Evolutionary conservation across 345 rosid genomes (phyloP), one percentile per base, ranked within the genome.

Genomic region (Raphanus raphanistrum): DNA sequence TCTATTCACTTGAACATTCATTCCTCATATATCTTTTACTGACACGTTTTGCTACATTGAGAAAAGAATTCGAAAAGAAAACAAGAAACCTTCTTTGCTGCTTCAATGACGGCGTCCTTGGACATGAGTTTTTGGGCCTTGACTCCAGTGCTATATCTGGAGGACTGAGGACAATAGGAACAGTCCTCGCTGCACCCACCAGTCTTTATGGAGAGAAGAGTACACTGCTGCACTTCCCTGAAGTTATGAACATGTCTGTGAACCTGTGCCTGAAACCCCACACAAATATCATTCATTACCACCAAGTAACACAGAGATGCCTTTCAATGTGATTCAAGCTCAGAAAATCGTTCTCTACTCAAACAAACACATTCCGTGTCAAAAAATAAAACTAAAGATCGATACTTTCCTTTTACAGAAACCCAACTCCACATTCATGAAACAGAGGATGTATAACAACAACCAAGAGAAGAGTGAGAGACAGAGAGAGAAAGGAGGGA

Each of bases 151-250:
- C 75, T 70, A 76, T 90, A 91, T 66, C 97, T 83, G 1, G 99
- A 95, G 17, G 99, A 95, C 71, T 95, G 99, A 64, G 99, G 99
- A 78, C 99, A 92, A 74, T 95, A 95, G 0, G 99, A 91, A 81
- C 99, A 95, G 83, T 95, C 99, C 82, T 95, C 99, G 67, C 94
- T 88, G 70, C 99, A 95, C 4, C 98, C 99, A 81, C 98, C 99
- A 13, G 99, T 95, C 92, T 95, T 95, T 43, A 95, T 90, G 8
- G 98, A 95, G 48, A 92, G 96, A 7, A 95, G 92, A 59, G 99
- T 95, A 81, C 99, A 95, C 74, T 95, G 99, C 85, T 95, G 99
- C 73, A 95, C 99, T 82, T 95, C 98, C 86, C 99, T 85, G 73
- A 95, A 95, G 81, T 92, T 92, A 72, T 95, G 99, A 76, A 90